A percentile compares a stretch with the other conserved stretches of the same genome.
Conservation (phyloP, 495 filamentous ascomycete species). For the Ramalina intermedia region DNA sequence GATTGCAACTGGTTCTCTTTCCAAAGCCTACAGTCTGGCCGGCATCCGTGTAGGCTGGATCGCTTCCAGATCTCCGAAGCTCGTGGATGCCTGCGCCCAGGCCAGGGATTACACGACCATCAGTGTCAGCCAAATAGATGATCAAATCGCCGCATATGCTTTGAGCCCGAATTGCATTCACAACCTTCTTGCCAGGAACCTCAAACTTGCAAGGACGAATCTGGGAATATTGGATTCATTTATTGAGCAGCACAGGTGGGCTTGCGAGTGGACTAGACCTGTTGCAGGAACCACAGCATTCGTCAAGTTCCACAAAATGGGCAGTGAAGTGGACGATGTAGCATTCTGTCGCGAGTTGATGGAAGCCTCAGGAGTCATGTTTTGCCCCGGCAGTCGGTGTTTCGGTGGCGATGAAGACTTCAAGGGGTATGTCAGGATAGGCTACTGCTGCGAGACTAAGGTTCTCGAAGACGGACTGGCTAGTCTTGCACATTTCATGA, state of each 20-base stretch:
- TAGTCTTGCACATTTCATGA: constrained; percentile 47
- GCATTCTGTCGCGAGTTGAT: constrained; percentile 56
- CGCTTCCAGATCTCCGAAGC: constrained; percentile 44
- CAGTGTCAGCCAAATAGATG: constrained; percentile 69
- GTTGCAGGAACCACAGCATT: constrained; percentile 75
- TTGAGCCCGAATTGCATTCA: constrained; percentile 49
- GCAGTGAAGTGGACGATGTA: constrained; percentile 55
- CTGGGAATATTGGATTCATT: constrained; percentile 53
- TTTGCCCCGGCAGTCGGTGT: constrained; percentile 60
- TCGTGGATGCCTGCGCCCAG: constrained; percentile 50
- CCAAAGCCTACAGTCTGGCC: constrained; percentile 75
- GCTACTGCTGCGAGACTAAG: constrained; percentile 60
- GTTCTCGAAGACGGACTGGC: constrained; percentile 54
- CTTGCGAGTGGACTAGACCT: constrained; percentile 61
- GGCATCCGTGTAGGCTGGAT: constrained; percentile 79
- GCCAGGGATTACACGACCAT: constrained; percentile 79
- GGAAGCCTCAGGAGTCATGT: constrained; percentile 60
- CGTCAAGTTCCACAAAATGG: constrained; percentile 50
- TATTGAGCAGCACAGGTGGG: constrained; percentile 45
- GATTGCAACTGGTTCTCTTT: constrained; percentile 67
- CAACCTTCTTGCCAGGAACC: constrained; percentile 51
- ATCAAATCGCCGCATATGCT: constrained; percentile 64
- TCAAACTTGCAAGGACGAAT: constrained; percentile 57
- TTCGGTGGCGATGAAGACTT: constrained; percentile 63
- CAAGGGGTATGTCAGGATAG: constrained; percentile 63